phyloP scores from a whole-genome alignment of 495 filamentous ascomycete genomes.

The Haplographium delicatum region DNA sequence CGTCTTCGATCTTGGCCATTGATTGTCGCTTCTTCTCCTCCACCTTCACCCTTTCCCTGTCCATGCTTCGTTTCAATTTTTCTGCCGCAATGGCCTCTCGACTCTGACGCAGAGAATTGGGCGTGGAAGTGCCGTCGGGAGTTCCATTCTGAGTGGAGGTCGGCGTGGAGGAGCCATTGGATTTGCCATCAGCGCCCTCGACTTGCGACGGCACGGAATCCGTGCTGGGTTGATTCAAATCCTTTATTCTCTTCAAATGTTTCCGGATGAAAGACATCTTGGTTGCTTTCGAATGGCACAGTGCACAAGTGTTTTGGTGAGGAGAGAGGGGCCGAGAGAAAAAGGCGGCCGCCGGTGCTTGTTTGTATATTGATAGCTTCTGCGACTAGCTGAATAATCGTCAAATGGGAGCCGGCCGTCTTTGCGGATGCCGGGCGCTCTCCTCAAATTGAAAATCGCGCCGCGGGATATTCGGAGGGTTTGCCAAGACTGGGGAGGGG shows the following conservation, averaged over 20 bases:
- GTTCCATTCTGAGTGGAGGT: conserved; percentile 38
- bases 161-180: conserved; percentile 33
- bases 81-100: conserved; percentile 44
- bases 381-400: background rate
- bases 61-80: conserved; percentile 46
- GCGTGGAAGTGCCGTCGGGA: conserved; percentile 42
- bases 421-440: too few relatives aligned
- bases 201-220: conserved; percentile 6
- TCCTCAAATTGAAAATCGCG: too few relatives aligned
- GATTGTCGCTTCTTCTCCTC: conserved; percentile 37
- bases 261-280: conserved; percentile 27
- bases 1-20: conserved; percentile 51
- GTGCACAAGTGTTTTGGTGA: too few relatives aligned
- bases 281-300: background rate
- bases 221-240: background rate
- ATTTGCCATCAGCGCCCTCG: conserved; percentile 13
- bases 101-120: conserved; percentile 38
- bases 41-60: conserved; percentile 40
- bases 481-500: too few relatives aligned
- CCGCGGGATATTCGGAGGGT: too few relatives aligned
- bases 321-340: background rate
- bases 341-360: background rate
- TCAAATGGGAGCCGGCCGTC: too few relatives aligned
- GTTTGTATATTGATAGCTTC: background rate
- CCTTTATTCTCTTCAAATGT: conserved; percentile 20